phyloP scores from a whole-genome alignment of 148 eudicot genomes.

The Nepenthes gracilis region DNA sequence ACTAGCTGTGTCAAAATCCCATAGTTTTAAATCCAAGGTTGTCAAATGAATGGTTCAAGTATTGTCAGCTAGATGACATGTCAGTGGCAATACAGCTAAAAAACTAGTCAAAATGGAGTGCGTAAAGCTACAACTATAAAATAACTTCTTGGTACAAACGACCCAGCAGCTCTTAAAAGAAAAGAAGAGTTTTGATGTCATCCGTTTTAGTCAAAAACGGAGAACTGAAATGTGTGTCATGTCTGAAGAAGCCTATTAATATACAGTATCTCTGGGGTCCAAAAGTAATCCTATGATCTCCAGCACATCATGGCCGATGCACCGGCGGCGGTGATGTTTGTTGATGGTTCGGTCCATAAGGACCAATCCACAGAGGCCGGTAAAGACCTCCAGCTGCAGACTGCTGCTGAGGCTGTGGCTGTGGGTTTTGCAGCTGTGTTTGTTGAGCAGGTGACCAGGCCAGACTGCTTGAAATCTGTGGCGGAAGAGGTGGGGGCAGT shows the following conservation, averaged over 20 bases:
- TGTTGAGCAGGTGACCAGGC: neutral
- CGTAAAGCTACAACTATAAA: neutral
- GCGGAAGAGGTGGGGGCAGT: neutral
- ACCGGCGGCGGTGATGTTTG: neutral
- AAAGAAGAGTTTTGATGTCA: neutral
- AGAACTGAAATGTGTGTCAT: neutral
- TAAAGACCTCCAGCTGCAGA: neutral
- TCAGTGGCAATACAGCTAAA: no score
- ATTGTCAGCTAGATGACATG: no score
- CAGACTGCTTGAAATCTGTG: neutral
- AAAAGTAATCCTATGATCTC: neutral
- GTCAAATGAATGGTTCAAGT: no score
- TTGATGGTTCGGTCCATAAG: neutral
- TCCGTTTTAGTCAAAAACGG: neutral
- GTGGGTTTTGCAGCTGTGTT: neutral
- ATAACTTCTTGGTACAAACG: neutral
- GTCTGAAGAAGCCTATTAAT: neutral
- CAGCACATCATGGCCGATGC: neutral
- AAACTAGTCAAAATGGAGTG: no score
- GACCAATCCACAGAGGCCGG: neutral
- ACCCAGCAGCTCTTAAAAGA: neutral
- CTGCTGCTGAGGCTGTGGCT: neutral
- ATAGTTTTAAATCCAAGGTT: no score
- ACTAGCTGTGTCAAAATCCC: no score
- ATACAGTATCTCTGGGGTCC: neutral